Evolutionary conservation across 371 early-diverging fungal species (phyloP), one percentile per base, ranked within the genome.

Genomic region (Lichtheimia ramosa): DNA sequence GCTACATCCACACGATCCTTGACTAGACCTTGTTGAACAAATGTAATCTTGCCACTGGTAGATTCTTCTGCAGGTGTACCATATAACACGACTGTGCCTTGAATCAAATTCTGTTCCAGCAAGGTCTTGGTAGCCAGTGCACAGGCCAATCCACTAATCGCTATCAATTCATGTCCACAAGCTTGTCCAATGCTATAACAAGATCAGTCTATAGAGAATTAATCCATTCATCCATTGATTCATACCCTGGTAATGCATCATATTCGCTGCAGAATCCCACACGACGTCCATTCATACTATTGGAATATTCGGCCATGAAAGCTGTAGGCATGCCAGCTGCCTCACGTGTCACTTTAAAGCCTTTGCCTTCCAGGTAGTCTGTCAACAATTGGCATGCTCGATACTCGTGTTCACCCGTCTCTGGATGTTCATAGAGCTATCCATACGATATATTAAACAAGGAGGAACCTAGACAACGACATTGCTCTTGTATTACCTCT

Each of bases 61-160:
- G 77, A 74, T 68, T 93, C 90, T 67, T 93, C 93, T 5, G 89
- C 92, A 5, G 94, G 93, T 2, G 91, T 90, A 18, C 92, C 94
- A 79, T 86, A 89, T 48, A 92, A 70, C 43, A 73, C 81, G 50
- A 92, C 84, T 14, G 73, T 70, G 15, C 87, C 91, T 8, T 73
- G 55, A 40, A 91, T 61, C 15, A 76, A 43, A 27, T 76, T 73
- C 34, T 66, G 54, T 50, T 86, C 76, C 61, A 90, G 59, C 18
- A 82, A 82, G 8, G 72, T 56, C 56, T 83, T 81, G 10, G 84
- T 64, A 7, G 83, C 88, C 28, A 87, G 49, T 12, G 88, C 83
- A 48, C 85, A 81, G 13, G 86, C 89, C 7, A 91, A 70, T 5
- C 89, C 90, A 7, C 83, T 72, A 61, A 91, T 84, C 5, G 89